These are phyloP conservation scores for Glycine tomentella DNA, from an alignment of 306 rosid genomes.

Conservation along the genomic window DNA sequence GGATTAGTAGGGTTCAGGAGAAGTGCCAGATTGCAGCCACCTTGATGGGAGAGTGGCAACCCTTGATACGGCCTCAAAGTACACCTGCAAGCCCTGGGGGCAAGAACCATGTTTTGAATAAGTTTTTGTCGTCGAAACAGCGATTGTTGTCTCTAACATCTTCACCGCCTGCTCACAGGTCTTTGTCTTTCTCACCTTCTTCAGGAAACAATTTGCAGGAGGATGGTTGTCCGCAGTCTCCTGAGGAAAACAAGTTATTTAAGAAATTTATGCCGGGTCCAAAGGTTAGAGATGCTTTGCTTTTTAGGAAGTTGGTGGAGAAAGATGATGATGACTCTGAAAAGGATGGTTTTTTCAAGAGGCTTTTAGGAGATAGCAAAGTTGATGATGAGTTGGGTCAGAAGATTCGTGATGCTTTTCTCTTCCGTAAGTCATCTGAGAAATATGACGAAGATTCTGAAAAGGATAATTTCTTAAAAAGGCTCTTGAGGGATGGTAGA, in stretches of 20 bases:
- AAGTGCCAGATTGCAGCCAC: slow-evolving; percentile 92
- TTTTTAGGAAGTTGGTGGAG: slow-evolving; percentile 83
- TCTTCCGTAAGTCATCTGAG: slow-evolving; percentile 76
- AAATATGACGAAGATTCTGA: slow-evolving; percentile 78
- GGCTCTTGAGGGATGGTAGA: slow-evolving; percentile 77
- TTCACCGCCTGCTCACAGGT: slow-evolving; percentile 68
- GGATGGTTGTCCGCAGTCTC: slow-evolving; percentile 64
- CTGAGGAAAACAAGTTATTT: slow-evolving; percentile 83
- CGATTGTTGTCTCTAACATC: slow-evolving; percentile 76
- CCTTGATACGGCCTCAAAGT: slow-evolving; percentile 63
- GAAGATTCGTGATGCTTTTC: slow-evolving; percentile 78
- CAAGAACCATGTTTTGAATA: slow-evolving; percentile 80
- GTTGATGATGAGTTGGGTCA: slow-evolving; percentile 81
- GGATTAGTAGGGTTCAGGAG: slow-evolving; percentile 87
- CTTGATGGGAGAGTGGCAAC: slow-evolving; percentile 89
- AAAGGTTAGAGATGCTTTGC: slow-evolving; percentile 86
- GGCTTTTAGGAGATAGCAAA: slow-evolving; percentile 83
- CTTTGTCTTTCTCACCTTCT: slow-evolving; percentile 72
- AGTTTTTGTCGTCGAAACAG: slow-evolving; percentile 78
- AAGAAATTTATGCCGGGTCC: slow-evolving; percentile 81
- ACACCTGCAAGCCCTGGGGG: slow-evolving; percentile 61
- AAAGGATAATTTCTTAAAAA: slow-evolving; percentile 84
- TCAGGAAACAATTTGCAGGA: slow-evolving; percentile 64
- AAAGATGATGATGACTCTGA: slow-evolving; percentile 80
- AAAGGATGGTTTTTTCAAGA: slow-evolving; percentile 90